Conservation (phyloP, 208 protist genomes). For the Leishmania tropica region DNA sequence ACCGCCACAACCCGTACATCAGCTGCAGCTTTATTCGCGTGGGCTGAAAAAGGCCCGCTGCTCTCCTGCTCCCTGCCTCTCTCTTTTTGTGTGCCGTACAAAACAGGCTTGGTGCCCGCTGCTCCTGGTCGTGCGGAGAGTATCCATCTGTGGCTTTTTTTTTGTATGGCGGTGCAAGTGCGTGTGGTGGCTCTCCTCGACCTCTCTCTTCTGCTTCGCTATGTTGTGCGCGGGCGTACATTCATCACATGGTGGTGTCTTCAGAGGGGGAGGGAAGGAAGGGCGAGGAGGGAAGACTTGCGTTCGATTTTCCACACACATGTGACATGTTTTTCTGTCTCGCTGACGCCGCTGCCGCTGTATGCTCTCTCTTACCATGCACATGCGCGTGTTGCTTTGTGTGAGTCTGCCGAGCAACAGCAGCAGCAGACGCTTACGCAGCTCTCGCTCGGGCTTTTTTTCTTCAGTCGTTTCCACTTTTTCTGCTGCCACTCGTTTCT, state of each 20-base stretch:
- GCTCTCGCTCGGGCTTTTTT: neutral
- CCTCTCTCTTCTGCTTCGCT: neutral
- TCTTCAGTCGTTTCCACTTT: neutral
- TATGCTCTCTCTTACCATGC: neutral
- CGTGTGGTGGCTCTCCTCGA: neutral
- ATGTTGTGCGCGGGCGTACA: too few species aligned
- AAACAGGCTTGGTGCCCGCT: neutral
- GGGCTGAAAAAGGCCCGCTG: neutral
- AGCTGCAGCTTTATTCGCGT: conserved; percentile 14
- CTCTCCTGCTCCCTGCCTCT: neutral
- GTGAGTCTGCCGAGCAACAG: neutral
- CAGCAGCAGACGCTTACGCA: neutral
- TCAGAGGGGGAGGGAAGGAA: too few species aligned
- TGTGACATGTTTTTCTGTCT: neutral
- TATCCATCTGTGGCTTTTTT: neutral
- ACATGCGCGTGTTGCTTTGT: neutral
- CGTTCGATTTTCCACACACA: neutral
- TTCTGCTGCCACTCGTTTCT: neutral
- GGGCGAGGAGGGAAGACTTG: neutral
- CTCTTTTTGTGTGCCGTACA: neutral
- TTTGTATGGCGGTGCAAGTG: neutral
- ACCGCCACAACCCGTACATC: conserved; percentile 13
- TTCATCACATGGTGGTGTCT: too few species aligned
- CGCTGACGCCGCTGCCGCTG: too few species aligned
- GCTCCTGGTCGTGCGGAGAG: neutral